These are phyloP conservation scores for Xylaria longipes DNA, from an alignment of 495 filamentous ascomycete genomes.

Conservation along the genomic window DNA sequence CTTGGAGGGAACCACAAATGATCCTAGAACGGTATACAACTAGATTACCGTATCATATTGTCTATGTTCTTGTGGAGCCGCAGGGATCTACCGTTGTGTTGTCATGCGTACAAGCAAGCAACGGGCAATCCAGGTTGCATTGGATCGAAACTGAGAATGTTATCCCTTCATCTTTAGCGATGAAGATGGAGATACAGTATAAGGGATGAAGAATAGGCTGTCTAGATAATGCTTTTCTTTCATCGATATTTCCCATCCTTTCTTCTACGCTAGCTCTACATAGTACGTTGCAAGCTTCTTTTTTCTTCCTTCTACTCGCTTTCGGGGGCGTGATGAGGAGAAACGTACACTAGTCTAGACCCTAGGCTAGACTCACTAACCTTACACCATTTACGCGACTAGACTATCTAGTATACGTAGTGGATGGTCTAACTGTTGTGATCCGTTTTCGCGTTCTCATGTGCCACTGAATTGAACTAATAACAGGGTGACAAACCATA, in stretches of 20 bases:
- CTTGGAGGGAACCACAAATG: constrained; percentile 13
- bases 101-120: constrained; percentile 10
- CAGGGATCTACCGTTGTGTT: constrained; percentile 21
- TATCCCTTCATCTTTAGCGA: neutral
- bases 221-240: constrained; percentile 7
- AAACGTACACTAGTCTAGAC: neutral
- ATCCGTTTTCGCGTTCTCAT: neutral
- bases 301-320: neutral
- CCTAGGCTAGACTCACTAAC: constrained; percentile 4
- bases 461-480: constrained; percentile 2
- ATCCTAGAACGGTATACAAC: neutral
- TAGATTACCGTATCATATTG: constrained; percentile 14
- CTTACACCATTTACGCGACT: neutral
- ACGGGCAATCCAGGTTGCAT: neutral
- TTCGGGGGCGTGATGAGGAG: neutral
- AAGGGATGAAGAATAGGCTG: neutral
- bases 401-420: constrained; percentile 2
- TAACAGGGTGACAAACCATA: neutral
- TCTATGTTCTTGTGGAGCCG: constrained; percentile 4
- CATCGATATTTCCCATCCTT: neutral
- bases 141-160: neutral
- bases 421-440: neutral
- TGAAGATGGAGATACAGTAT: neutral
- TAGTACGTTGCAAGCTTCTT: neutral
- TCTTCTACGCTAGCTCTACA: neutral